Evolutionary conservation across 2,329 filamentous ascomycete species (phyloP).

Genomic region (Fusarium sp.): DNA sequence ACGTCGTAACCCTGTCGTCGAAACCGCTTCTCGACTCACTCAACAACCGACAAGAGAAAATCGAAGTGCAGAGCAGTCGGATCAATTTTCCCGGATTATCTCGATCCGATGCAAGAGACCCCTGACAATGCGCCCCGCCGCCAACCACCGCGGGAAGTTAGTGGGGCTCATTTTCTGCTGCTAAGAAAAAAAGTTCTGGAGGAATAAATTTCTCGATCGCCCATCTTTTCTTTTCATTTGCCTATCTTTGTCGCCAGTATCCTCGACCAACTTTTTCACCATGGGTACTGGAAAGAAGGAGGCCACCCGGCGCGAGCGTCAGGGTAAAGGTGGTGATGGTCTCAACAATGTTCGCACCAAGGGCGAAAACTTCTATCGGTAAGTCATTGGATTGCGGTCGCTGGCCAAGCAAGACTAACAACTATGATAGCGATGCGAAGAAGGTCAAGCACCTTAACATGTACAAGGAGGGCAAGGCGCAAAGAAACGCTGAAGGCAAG

Average conservation of each 20-base stretch:
- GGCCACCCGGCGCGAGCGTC: constrained; percentile 79
- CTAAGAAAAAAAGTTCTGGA: constrained; percentile 44
- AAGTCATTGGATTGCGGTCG: constrained; percentile 44
- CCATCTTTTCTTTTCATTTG: constrained; percentile 30
- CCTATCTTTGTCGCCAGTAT: constrained; percentile 30
- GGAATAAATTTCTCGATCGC: constrained; percentile 43
- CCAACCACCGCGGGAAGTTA: constrained; percentile 41
- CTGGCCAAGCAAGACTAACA: constrained; percentile 10
- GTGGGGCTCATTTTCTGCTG: constrained; percentile 39
- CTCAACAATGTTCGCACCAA: constrained; percentile 93
- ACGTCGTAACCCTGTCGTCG: constrained; percentile 24
- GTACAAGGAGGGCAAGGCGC: constrained; percentile 86
- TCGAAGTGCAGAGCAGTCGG: constrained; percentile 19
- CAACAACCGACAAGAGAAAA: constrained; percentile 38
- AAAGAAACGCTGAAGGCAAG: constrained; percentile 83
- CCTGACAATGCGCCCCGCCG: constrained; percentile 30
- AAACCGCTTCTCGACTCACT: constrained; percentile 17
- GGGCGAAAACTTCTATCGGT: constrained; percentile 98
- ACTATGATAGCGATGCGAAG: constrained; percentile 70
- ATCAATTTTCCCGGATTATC: constrained; percentile 44
- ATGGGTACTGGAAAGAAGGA: constrained; percentile 98
- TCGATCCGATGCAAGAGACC: constrained; percentile 23
- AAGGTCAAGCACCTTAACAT: constrained; percentile 90
- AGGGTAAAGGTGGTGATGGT: constrained; percentile 87
- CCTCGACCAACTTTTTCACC: constrained; percentile 41